Base-by-base conservation (phyloP, 176 grass and related monocot species). In the Avena eriantha region DNA sequence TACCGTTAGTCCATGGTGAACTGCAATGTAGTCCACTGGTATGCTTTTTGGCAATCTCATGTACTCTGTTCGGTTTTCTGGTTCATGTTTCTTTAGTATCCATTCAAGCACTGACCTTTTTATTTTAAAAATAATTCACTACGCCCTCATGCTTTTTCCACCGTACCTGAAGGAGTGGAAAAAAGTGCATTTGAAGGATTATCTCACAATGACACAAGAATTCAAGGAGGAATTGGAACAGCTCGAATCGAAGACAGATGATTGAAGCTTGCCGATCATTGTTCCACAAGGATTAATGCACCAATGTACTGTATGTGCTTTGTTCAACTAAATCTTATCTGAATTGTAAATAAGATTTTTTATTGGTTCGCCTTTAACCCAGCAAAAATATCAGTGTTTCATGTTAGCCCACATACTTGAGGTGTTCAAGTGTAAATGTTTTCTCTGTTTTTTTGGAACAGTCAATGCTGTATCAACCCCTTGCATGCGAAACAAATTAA, bases 161-260 rank as follows among this genome's bases (percentile, higher is more conserved):
- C 60, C n/a, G 11, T 53, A 10, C 78, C 54, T 82, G 12, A 46
- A 98, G 96, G 94, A 93, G 70, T 98, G 96, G 94, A 91, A 89
- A 45, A 83, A 41, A 55, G 59, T 94, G 72, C 90, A 94, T 49
- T 84, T 91, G 87, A 78, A 91, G 39, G 88, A 87, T 76, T 96
- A 95, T 80, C 50, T 98, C n/a, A 66, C 26, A 24, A 94, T 98
- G 93, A 94, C 96, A 13, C 59, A 26, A 57, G 90, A 47, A 13
- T 96, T 94, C 80, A 83, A 87, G 86, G 86, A 91, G 5, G 88
- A 90, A 71, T 18, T 89, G 24, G 93, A 82, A 67, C 78, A 86
- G 68, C 14, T 88, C 4, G 82, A 92, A 64, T 73, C 75, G 1
- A 83, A 82, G 59, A 81, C 83, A 80, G 9, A 82, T 64, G 56